phyloP scores from a whole-genome alignment of 768 basidiomycete species.

The Auriscalpium orientale region DNA sequence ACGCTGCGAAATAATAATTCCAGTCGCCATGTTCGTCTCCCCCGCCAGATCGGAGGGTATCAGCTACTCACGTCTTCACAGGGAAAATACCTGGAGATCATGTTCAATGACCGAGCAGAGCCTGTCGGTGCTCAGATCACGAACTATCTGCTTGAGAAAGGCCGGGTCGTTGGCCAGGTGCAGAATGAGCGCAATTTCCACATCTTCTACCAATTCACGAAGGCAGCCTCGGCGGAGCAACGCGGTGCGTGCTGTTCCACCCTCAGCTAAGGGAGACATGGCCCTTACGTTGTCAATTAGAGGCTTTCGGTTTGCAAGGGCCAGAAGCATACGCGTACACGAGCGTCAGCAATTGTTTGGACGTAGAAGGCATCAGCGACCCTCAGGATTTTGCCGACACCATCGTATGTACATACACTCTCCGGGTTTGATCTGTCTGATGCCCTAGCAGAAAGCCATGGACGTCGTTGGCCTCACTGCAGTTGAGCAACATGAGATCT shows the following conservation, averaged over 20 bases:
- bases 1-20: slow-evolving; percentile 98
- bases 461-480: slow-evolving; percentile 78
- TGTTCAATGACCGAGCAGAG: slow-evolving; percentile 91
- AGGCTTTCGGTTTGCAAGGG: slow-evolving; percentile 90
- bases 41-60: not conserved
- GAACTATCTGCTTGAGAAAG: slow-evolving; percentile 96
- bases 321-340: slow-evolving; percentile 95
- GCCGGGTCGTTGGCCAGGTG: slow-evolving; percentile 93
- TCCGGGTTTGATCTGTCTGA: not conserved
- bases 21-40: slow-evolving; percentile 80
- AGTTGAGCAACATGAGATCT: slow-evolving; percentile 86
- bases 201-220: slow-evolving; percentile 99
- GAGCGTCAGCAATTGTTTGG: slow-evolving; percentile 83
- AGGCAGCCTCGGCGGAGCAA: slow-evolving; percentile 83
- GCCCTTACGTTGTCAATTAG: slow-evolving; percentile 32
- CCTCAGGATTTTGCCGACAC: slow-evolving; percentile 82
- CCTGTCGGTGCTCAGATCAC: slow-evolving; percentile 98
- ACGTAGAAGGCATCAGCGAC: slow-evolving; percentile 90
- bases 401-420: slow-evolving; percentile 43
- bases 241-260: slow-evolving; percentile 49
- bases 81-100: slow-evolving; percentile 99
- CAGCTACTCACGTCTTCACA: slow-evolving; percentile 26
- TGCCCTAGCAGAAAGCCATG: slow-evolving; percentile 73
- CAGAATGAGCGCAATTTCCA: slow-evolving; percentile 97
- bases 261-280: not conserved